Evolutionary conservation across 23 red algal genomes (phyloP), one percentile per base, ranked within the genome.

Genomic region (Agarophyton chilense): DNA sequence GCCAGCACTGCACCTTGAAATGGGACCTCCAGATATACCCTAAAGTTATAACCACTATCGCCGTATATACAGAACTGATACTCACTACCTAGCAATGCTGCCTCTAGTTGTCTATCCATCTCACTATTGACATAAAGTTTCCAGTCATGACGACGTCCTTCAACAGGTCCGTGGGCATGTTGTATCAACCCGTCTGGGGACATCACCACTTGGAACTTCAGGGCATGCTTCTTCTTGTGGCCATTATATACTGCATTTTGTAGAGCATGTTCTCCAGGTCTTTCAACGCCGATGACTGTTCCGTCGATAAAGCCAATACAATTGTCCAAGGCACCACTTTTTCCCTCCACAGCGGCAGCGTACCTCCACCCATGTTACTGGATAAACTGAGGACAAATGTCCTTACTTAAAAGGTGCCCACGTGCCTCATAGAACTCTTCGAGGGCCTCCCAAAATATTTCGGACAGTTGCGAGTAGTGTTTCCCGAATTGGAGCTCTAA

Each of bases 391-490:
- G 33, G 33, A 5, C 19, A 42, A 24, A 36, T 8, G 10, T 10
- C 35, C 40, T 10, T 19, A 25, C 71, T 36, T 21, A 47, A 76
- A 7, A 40, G 39, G 28, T 28, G 7, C 28, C 6, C 71, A 9
- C 19, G 33, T 45, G 7, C 39, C 17, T 61, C 47, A 26, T 64
- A 6, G 60, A 81, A 81, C 8, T 41, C 6, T 4, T 52, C 6
- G 9, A 81, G 26, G 4, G 44, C 52, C 41, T 81, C 77, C 77
- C 77, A 53, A 81, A 81, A 81, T 32, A 81, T 26, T 60, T 81
- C 77, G 10, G 77, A 81, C 47, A 81, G 9, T 11, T 81, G 77
- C 9, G 77, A 34, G 10, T 9, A 7, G 26, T 81, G 77, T 6
- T 14, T 6, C 41, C 25, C 77, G 60, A 81, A 81, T 12, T 54